A percentile compares a stretch with the other conserved stretches of the same genome.
phyloP scores from a whole-genome alignment of 495 filamentous ascomycete species.

The Talaromyces thailandensis region DNA sequence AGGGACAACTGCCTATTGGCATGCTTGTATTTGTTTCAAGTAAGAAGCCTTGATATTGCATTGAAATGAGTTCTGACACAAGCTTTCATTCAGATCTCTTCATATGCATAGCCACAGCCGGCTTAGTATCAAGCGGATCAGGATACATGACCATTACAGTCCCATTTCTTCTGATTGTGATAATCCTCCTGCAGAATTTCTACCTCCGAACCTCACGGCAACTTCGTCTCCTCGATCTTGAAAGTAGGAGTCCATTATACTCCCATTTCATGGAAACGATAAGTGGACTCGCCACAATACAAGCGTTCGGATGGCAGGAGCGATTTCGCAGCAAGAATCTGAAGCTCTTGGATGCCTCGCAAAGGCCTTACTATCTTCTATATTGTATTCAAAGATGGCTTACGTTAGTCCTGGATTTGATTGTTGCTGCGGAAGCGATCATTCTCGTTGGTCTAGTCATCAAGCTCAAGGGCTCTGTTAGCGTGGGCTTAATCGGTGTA shows the following conservation, averaged over 20 bases:
- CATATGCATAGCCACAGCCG: conserved; percentile 1
- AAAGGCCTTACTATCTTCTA: conserved; percentile 46
- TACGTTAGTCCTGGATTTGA: conserved; percentile 50
- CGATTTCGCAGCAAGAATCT: conserved; percentile 51
- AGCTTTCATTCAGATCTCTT: background rate
- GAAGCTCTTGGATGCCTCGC: conserved; percentile 47
- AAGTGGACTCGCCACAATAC: conserved; percentile 59
- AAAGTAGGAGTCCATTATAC: conserved; percentile 54
- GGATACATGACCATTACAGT: conserved; percentile 39
- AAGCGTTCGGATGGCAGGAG: conserved; percentile 55
- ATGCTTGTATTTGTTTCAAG: conserved; percentile 1
- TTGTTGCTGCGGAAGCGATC: conserved; percentile 48
- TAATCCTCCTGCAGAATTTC: conserved; percentile 47
- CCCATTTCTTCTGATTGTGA: conserved; percentile 32
- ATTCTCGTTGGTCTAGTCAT: conserved; percentile 38
- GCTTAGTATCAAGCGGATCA: conserved; percentile 22
- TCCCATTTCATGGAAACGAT: conserved; percentile 60
- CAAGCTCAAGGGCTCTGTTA: conserved; percentile 21
- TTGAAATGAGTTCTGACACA: background rate
- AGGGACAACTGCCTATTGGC: conserved; percentile 41
- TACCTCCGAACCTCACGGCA: conserved; percentile 58
- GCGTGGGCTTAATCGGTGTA: conserved; percentile 1
- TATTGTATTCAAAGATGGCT: conserved; percentile 65
- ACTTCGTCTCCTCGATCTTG: conserved; percentile 47
- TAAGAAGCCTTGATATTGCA: background rate